phyloP scores from a whole-genome alignment of 495 filamentous ascomycete species.

The Neurospora sp. region DNA sequence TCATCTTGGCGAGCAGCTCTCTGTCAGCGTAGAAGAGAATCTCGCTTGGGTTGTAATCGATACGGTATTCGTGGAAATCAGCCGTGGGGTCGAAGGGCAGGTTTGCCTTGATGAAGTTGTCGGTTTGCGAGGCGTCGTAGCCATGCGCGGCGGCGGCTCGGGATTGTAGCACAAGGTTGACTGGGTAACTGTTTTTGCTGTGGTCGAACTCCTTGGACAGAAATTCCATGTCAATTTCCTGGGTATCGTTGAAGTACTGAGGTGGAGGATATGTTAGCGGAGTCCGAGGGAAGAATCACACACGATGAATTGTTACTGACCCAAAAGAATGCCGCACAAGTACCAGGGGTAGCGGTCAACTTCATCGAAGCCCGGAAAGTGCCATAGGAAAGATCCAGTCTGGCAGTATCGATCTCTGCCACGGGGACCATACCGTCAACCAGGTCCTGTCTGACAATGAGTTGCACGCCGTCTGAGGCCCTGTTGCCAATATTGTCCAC shows the following conservation, averaged over 20 bases:
- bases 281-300: background rate
- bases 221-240: constrained; percentile 74
- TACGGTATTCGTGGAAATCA: constrained; percentile 64
- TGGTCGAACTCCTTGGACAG: constrained; percentile 49
- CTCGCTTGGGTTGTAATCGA: constrained; percentile 53
- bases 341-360: constrained; percentile 46
- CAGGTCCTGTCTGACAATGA: constrained; percentile 43
- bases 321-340: constrained; percentile 73
- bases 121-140: constrained; percentile 46
- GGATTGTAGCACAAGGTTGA: constrained; percentile 67
- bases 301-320: constrained; percentile 26
- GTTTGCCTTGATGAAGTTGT: constrained; percentile 40
- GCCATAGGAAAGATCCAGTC: constrained; percentile 53
- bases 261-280: background rate
- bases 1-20: constrained; percentile 42
- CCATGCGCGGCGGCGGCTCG: constrained; percentile 40
- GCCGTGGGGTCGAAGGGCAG: constrained; percentile 53
- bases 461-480: constrained; percentile 35
- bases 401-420: constrained; percentile 47
- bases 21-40: constrained; percentile 61
- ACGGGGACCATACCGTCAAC: constrained; percentile 43
- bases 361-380: constrained; percentile 58
- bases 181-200: constrained; percentile 35
- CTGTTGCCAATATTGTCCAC: background rate
- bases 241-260: constrained; percentile 65